Conservation (phyloP, 305 asterid species). For the Fraxinus sp. region DNA sequence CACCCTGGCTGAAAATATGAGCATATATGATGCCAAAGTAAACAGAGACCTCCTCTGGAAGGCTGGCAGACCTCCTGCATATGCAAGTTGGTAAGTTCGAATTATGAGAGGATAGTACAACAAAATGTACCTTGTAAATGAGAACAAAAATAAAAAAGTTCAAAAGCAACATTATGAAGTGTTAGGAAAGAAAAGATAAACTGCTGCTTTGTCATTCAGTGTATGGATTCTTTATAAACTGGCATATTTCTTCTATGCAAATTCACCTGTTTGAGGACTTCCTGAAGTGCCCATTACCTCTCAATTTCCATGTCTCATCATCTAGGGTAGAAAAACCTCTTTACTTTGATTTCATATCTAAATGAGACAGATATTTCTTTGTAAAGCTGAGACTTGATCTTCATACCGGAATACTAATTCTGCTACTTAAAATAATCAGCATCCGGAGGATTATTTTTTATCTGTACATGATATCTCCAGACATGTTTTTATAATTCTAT, state of each 20-base stretch:
- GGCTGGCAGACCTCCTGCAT: slow-evolving; percentile 47
- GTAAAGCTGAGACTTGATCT: background rate
- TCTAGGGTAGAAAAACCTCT: background rate
- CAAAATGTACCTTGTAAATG: background rate
- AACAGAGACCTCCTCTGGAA: slow-evolving; percentile 51
- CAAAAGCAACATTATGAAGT: background rate
- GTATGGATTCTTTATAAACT: background rate
- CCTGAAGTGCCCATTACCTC: background rate
- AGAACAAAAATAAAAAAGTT: background rate
- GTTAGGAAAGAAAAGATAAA: background rate
- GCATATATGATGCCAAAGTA: slow-evolving; percentile 53
- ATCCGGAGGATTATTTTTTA: background rate
- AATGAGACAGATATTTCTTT: background rate
- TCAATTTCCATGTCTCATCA: background rate
- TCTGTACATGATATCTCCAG: background rate
- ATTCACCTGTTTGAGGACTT: background rate
- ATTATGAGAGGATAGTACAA: slow-evolving; percentile 6
- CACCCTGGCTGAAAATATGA: slow-evolving; percentile 43
- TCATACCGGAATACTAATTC: background rate
- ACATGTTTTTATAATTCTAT: background rate
- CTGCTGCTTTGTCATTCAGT: background rate
- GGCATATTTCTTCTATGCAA: background rate
- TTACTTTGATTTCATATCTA: background rate
- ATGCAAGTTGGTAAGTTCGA: slow-evolving; percentile 15
- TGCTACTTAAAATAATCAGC: background rate